Percentiles rank a stretch among this genome's conserved stretches.
phyloP scores from a whole-genome alignment of 495 filamentous ascomycete genomes.

The Daldinia childiae region DNA sequence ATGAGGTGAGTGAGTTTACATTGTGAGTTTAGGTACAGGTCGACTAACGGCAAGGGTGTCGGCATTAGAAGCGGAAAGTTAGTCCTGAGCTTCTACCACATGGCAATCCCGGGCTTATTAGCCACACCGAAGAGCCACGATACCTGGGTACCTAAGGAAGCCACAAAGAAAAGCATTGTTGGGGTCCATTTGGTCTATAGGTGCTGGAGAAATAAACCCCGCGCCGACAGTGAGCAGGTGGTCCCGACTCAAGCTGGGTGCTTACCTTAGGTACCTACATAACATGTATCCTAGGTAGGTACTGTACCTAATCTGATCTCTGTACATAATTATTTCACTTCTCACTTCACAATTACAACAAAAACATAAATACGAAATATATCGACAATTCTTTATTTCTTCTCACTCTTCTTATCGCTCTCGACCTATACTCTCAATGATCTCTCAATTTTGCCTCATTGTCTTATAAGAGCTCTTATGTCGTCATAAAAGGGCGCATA shows the following conservation, averaged over 20 bases:
- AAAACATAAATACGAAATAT: constrained; percentile 7
- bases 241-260: not conserved
- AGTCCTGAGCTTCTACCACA: constrained; percentile 19
- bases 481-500: constrained; percentile 15
- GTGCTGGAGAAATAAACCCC: constrained; percentile 33
- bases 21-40: not conserved
- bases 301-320: not conserved
- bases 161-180: not conserved
- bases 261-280: not conserved
- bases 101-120: not conserved
- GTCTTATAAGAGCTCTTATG: constrained; percentile 18
- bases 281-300: not conserved
- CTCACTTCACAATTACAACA: constrained; percentile 21
- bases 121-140: constrained; percentile 6
- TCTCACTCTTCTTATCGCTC: not conserved
- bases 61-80: constrained; percentile 41
- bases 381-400: constrained; percentile 2
- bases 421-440: constrained; percentile 5
- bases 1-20: constrained; percentile 8
- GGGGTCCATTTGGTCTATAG: not conserved
- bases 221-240: constrained; percentile 14
- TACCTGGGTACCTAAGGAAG: not conserved
- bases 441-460: constrained; percentile 1
- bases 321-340: constrained; percentile 5
- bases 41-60: constrained; percentile 41